Evolutionary conservation across 1,139 yeast species (phyloP).

Genomic region (Insectozyma bohioensis): DNA sequence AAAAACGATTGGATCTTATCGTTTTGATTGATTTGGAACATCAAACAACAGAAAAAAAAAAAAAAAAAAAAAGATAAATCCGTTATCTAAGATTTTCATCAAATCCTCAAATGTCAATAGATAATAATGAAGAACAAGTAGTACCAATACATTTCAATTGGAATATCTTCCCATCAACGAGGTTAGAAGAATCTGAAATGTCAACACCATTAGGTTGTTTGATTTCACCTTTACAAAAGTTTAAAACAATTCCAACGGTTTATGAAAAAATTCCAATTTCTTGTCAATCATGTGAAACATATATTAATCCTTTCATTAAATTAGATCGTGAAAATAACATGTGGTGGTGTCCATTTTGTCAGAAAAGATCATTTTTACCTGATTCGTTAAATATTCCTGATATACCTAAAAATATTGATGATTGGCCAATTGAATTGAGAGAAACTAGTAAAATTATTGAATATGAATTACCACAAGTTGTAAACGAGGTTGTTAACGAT

Average conservation of each 20-base stretch:
- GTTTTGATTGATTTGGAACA: no score
- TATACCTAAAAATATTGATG: conserved; percentile 13
- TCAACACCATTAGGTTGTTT: conserved; percentile 42
- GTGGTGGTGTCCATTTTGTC: conserved; percentile 47
- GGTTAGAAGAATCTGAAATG: conserved; percentile 34
- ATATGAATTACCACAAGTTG: conserved; percentile 27
- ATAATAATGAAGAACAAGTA: no score
- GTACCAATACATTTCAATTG: conserved; percentile 41
- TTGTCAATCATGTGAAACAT: conserved; percentile 30
- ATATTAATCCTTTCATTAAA: conserved; percentile 30
- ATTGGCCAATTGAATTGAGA: conserved; percentile 30
- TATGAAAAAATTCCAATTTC: conserved; percentile 16
- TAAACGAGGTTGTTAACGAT: conserved; percentile 12
- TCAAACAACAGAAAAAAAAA: no score
- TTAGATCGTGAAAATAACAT: conserved; percentile 30
- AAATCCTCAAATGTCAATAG: no score
- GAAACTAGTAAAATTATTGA: conserved; percentile 27
- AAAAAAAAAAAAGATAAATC: no score
- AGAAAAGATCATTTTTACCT: conserved; percentile 25
- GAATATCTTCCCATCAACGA: conserved; percentile 50
- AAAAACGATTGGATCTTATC: no score
- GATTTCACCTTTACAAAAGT: conserved; percentile 27
- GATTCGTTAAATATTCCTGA: conserved; percentile 19
- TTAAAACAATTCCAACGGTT: neutral
- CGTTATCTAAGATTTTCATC: no score